A percentile compares a stretch with the other conserved stretches of the same genome.
Evolutionary conservation across 768 basidiomycete genomes (phyloP).

Genomic region (Tylopilus sp.): DNA sequence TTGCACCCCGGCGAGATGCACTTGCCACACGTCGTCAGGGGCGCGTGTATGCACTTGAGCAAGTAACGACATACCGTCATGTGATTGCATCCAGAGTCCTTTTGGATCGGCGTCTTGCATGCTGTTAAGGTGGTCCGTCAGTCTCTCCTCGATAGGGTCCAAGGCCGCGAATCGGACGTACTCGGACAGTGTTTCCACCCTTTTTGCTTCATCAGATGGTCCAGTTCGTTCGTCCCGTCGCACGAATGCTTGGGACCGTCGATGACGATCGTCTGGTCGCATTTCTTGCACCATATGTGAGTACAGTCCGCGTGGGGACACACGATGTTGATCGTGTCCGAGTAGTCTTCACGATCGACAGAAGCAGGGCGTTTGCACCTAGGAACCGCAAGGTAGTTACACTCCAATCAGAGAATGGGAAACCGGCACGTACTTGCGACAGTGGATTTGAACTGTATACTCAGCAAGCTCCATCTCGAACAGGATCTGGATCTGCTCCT

Average conservation of each 20-base stretch:
- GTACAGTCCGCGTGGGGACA: slow-evolving; percentile 50
- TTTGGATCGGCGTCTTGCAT: slow-evolving; percentile 48
- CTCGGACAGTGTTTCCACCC: slow-evolving; percentile 70
- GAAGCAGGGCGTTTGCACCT: slow-evolving; percentile 50
- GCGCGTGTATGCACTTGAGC: too few species aligned
- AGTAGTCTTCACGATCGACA: slow-evolving; percentile 49
- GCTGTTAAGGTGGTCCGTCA: slow-evolving; percentile 23
- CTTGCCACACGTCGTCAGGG: slow-evolving; percentile 26
- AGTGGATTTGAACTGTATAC: slow-evolving; percentile 44
- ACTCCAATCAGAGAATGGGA: background rate
- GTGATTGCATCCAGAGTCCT: slow-evolving; percentile 53
- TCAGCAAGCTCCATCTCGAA: slow-evolving; percentile 45
- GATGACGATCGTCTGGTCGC: slow-evolving; percentile 39
- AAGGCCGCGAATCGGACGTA: too few species aligned
- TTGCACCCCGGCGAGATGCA: slow-evolving; percentile 59
- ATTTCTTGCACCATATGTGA: slow-evolving; percentile 60
- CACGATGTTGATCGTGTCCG: slow-evolving; percentile 36
- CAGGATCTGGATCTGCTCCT: slow-evolving; percentile 39
- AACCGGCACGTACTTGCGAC: slow-evolving; percentile 42
- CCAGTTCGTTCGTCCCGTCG: slow-evolving; percentile 54
- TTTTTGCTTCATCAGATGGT: slow-evolving; percentile 45
- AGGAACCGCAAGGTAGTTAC: background rate
- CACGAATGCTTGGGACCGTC: slow-evolving; percentile 50
- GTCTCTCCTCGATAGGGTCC: background rate
- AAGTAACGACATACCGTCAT: slow-evolving; percentile 43